Conservation (phyloP, 2,329 filamentous ascomycete genomes). For the Triangularia verruculosa region DNA sequence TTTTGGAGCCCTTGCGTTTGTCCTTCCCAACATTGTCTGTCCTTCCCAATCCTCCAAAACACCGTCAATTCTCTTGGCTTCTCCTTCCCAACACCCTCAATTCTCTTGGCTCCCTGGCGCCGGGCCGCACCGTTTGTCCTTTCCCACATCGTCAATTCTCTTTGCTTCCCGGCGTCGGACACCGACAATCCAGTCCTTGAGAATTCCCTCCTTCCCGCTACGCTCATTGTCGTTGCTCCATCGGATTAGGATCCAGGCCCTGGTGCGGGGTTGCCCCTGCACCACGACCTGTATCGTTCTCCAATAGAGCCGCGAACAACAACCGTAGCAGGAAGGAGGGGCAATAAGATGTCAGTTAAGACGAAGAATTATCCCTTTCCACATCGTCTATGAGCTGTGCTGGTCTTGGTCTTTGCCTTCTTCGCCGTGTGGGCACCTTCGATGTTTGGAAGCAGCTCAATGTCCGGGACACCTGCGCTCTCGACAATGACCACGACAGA, state of each 20-base stretch:
- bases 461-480: constrained; percentile 50
- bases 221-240: not conserved
- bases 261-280: no score
- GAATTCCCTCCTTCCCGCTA: not conserved
- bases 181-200: not conserved
- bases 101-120: no score
- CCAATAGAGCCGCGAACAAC: no score
- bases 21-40: not conserved
- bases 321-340: no score
- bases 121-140: no score
- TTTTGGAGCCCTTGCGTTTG: no score
- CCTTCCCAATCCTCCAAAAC: no score
- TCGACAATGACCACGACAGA: not conserved
- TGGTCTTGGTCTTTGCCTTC: constrained; percentile 27
- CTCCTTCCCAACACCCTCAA: no score
- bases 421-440: constrained; percentile 31
- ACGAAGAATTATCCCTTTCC: not conserved
- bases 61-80: no score
- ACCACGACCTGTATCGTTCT: no score
- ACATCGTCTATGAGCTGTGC: constrained; percentile 14
- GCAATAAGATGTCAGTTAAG: not conserved
- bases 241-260: not conserved
- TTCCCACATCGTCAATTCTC: no score
- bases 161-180: not conserved
- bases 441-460: constrained; percentile 58